phyloP scores from a whole-genome alignment of 2,329 filamentous ascomycete genomes.

The Fusarium clavum region DNA sequence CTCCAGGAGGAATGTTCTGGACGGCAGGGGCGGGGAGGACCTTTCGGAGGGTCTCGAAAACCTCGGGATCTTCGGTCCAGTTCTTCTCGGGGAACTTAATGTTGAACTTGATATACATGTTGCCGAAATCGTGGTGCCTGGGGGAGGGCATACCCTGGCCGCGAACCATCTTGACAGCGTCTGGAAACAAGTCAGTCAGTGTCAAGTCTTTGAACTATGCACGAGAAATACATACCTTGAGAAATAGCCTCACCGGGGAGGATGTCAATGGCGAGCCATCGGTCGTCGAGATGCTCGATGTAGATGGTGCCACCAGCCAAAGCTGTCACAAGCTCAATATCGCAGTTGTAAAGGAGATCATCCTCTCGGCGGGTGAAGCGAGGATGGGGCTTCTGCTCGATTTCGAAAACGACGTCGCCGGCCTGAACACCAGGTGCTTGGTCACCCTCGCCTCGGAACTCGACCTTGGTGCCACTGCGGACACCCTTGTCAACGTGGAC shows the following conservation, averaged over 20 bases:
- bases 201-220: background rate
- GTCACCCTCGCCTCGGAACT: conserved; percentile 97
- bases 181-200: conserved; percentile 60
- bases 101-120: conserved; percentile 96
- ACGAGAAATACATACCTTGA: conserved; percentile 73
- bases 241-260: conserved; percentile 94
- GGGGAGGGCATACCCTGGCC: conserved; percentile 98
- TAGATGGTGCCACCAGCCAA: conserved; percentile 90
- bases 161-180: conserved; percentile 90
- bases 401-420: conserved; percentile 97
- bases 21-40: conserved; percentile 79
- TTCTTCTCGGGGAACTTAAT: conserved; percentile 94
- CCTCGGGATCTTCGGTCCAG: conserved; percentile 73
- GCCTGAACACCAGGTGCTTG: conserved; percentile 93
- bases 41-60: conserved; percentile 82
- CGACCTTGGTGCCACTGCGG: conserved; percentile 92
- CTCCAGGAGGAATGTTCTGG: conserved; percentile 75
- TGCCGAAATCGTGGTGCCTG: conserved; percentile 94
- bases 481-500: conserved; percentile 98
- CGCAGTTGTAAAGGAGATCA: conserved; percentile 92
- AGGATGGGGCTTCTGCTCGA: conserved; percentile 97
- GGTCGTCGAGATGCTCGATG: conserved; percentile 96
- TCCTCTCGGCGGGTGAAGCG: conserved; percentile 97
- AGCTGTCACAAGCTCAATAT: conserved; percentile 95
- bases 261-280: conserved; percentile 95